A percentile compares a stretch with the other conserved stretches of the same genome.
Conservation (phyloP, 495 filamentous ascomycete species). For the Margaritispora aquatica region DNA sequence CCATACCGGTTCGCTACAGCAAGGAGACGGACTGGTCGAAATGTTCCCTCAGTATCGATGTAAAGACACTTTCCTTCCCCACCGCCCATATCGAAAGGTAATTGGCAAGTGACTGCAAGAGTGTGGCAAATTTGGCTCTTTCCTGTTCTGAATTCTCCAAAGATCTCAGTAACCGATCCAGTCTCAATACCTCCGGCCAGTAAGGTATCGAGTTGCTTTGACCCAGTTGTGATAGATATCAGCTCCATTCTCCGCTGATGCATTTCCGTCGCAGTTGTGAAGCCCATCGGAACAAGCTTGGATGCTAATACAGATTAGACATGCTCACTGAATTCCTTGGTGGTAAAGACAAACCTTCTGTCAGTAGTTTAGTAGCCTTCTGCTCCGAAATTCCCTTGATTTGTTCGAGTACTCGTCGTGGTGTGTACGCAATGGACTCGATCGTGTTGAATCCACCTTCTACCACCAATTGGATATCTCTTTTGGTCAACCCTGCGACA, state of each 20-base stretch:
- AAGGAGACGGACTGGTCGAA: slow-evolving; percentile 84
- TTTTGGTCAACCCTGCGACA: slow-evolving; percentile 76
- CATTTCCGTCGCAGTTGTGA: slow-evolving; percentile 99
- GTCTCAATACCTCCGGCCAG: slow-evolving; percentile 94
- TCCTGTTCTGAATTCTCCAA: slow-evolving; percentile 95
- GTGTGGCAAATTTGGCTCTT: slow-evolving; percentile 99
- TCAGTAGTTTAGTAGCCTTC: slow-evolving; percentile 89
- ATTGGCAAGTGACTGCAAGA: slow-evolving; percentile 93
- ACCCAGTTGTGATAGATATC: slow-evolving; percentile 96
- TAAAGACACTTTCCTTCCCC: slow-evolving; percentile 99
- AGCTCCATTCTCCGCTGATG: slow-evolving; percentile 91
- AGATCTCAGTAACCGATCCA: slow-evolving; percentile 96
- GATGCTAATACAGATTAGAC: slow-evolving; percentile 51
- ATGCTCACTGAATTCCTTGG: neutral
- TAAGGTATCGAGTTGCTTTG: slow-evolving; percentile 92
- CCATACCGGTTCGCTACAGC: slow-evolving; percentile 92
- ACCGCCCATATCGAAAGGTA: slow-evolving; percentile 98
- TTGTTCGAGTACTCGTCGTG: slow-evolving; percentile 76
- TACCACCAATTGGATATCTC: slow-evolving; percentile 87
- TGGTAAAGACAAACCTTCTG: slow-evolving; percentile 57
- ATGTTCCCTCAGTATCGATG: slow-evolving; percentile 97
- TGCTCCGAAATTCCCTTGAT: slow-evolving; percentile 97
- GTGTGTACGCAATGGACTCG: slow-evolving; percentile 92
- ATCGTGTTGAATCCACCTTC: slow-evolving; percentile 94
- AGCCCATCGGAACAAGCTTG: slow-evolving; percentile 96